Base-by-base conservation (phyloP, 306 rosid genomes). In the Cucumis melo region DNA sequence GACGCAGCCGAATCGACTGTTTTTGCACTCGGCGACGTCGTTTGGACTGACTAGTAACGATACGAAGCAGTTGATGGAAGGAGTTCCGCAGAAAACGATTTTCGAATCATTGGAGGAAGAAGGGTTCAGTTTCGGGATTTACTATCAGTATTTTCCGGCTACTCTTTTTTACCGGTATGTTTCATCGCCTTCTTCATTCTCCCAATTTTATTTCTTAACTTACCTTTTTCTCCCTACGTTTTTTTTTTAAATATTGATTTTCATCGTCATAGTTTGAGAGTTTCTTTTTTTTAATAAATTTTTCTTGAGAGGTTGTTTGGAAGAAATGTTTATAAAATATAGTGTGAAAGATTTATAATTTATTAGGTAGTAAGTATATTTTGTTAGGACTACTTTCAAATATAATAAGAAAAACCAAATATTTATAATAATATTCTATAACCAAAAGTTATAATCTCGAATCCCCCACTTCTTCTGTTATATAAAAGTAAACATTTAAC, bases 1-100 rank as follows among this genome's bases (percentile, higher is more conserved):
- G 36, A 92, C 98, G 36, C 98, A 92, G 77, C 93, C 98, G 74
- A 92, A 90, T 83, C 83, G 98, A 81, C 84, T 86, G 41, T 92
- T 44, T 11, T 87, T 92, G 63, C 98, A 92, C 70, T 92, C 98
- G 2, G 98, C 93, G 5, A 90, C 98, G 38, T 92, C 96, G 57
- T 72, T 87, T 76, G 98, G 96, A 57, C 41, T 90, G 72, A 68
- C 76, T 8, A 75, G 91, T 44, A 91, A 87, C 19, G 96, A 87
- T 24, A 70, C 87, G 3, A 11, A 67, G 51, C 68, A 67, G 84
- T 86, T 92, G 11, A 23, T 92, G 0, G 83, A 81, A 20, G 96
- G 98, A 5, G 34, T 92, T 79, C 96, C 98, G 53, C 98, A 92
- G 82, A 92, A 90, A 78, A 92, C 98, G 3, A 87, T 92, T 14